Evolutionary conservation across 345 rosid genomes (phyloP), one percentile per base, ranked within the genome.

Genomic region (Cardamine occulta): DNA sequence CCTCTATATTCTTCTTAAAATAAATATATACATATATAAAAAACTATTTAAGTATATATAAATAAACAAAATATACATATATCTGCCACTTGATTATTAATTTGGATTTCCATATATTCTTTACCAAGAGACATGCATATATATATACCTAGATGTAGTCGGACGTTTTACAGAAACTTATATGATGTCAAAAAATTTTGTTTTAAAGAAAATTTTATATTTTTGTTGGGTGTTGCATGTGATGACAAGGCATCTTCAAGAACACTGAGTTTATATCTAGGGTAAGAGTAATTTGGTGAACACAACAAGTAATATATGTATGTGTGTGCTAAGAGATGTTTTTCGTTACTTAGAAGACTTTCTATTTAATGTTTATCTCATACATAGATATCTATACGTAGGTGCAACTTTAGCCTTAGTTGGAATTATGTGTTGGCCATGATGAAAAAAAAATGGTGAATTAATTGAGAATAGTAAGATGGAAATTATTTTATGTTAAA

Each of bases 381-480:
- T 60, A 75, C 53, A 29, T 49, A 9, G 54, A 39, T 53, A 63
- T 18, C 23, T 55, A 52, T 10, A 47, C 45, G 49, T 44, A 31
- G 58, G 66, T 55, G 44, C 48, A 76, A 34, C 47, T 77, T 70
- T 70, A 70, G 61, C 21, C 24, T 44, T 77, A 55, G 80, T 63
- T 76, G 80, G 80, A 76, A 55, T 75, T 70, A 60, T 70, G 71
- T 76, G 80, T 76, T 76, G 80, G 80, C 80, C 80, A 76, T 76
- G 75, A 70, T 76, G 71, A 70, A 63, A 63, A 21, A 1, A 69
- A 70, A 63, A 21, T 34, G 21, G 65, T 60, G 64, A 74, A 37
- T 58, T 48, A 48, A 17, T 58, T 45, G 71, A 53, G 40, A 54
- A 53, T 5, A 32, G 10, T 39, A 63, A 59, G 45, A 56, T 77